These are phyloP conservation scores for Diddensiella caesifluorescens DNA, from an alignment of 805 yeast species.

Conservation along the genomic window DNA sequence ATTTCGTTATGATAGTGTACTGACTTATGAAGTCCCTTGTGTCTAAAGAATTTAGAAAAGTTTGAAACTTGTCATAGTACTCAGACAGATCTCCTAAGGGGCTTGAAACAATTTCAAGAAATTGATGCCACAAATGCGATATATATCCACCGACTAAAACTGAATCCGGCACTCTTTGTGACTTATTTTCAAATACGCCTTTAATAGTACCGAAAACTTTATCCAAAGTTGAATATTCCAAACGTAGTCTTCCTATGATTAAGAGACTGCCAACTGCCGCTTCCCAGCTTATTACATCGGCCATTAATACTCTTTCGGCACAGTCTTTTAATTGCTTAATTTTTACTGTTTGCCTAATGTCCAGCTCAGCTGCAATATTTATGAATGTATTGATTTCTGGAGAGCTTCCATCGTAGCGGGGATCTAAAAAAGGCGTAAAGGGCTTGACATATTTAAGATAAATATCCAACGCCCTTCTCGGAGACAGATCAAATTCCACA, in stretches of 20 bases:
- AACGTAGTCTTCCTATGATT: conserved; percentile 4
- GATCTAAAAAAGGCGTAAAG: conserved; percentile 8
- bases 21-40: conserved; percentile 2
- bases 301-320: not conserved
- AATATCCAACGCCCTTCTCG: not conserved
- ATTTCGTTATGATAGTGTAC: conserved; percentile 4
- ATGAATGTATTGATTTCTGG: not conserved
- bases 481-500: not conserved
- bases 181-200: not conserved
- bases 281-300: not conserved
- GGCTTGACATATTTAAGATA: not conserved
- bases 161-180: not conserved
- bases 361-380: not conserved
- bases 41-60: not conserved
- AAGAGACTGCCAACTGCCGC: conserved; percentile 3
- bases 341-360: not conserved
- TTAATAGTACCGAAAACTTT: not conserved
- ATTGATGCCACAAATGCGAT: conserved; percentile 1
- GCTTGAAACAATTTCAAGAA: not conserved
- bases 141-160: not conserved
- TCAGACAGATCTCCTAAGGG: not conserved
- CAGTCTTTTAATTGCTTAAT: not conserved
- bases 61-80: not conserved
- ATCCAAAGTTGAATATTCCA: not conserved
- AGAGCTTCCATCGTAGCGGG: not conserved